Percentiles rank a stretch among this genome's conserved stretches.
Evolutionary conservation across 2,329 filamentous ascomycete species (phyloP).

Genomic region (Tolypocladium endophyticum): DNA sequence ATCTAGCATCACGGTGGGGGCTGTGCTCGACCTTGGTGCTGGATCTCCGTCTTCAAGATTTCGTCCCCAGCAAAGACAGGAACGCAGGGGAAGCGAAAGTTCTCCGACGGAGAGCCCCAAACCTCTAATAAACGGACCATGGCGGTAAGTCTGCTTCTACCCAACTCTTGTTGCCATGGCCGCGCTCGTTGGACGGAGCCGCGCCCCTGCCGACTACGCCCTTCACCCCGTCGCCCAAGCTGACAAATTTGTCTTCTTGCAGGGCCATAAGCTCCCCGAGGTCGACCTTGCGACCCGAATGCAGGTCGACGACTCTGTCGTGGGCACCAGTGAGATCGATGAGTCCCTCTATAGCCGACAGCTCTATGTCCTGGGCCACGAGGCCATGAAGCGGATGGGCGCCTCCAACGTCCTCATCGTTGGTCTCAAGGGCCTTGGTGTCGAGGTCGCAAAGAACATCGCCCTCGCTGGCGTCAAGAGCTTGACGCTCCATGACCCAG

Average conservation of each 20-base stretch:
- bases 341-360: slow-evolving; percentile 66
- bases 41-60: slow-evolving; percentile 24
- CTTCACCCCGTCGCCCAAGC: not conserved
- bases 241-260: slow-evolving; percentile 6
- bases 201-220: not conserved
- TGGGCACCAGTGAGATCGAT: slow-evolving; percentile 52
- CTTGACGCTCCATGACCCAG: slow-evolving; percentile 83
- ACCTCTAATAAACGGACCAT: slow-evolving; percentile 49
- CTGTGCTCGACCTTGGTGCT: slow-evolving; percentile 22
- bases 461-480: slow-evolving; percentile 97
- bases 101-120: slow-evolving; percentile 49
- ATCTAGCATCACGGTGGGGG: not conserved
- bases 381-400: slow-evolving; percentile 98
- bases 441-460: slow-evolving; percentile 98
- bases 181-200: not conserved
- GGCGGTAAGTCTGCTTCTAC: slow-evolving; percentile 39
- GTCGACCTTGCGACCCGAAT: slow-evolving; percentile 54
- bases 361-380: slow-evolving; percentile 60
- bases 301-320: slow-evolving; percentile 52
- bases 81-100: slow-evolving; percentile 59
- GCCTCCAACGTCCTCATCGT: slow-evolving; percentile 89
- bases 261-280: slow-evolving; percentile 45
- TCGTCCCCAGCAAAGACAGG: slow-evolving; percentile 19
- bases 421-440: slow-evolving; percentile 86
- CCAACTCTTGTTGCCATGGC: not conserved